Percentiles rank a stretch among this genome's conserved stretches.
These are phyloP conservation scores for Dissophora ornata DNA, from an alignment of 192 early-diverging fungal species.

Conservation along the genomic window DNA sequence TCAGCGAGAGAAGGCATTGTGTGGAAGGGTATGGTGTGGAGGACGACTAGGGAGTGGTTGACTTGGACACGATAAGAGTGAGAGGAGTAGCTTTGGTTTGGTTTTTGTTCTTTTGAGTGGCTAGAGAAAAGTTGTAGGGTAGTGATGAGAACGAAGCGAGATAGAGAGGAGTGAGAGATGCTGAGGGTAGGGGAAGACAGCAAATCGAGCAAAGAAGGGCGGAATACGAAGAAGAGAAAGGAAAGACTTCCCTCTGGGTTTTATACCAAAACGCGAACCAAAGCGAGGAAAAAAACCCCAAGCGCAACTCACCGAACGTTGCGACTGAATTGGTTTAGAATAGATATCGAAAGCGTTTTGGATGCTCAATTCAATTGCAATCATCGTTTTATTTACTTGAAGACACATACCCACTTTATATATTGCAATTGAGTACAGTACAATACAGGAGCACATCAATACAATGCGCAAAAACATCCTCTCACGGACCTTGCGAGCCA, in stretches of 20 bases:
- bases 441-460: no score
- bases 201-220: background rate
- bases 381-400: background rate
- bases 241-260: conserved; percentile 2
- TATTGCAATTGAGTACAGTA: no score
- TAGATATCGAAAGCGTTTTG: background rate
- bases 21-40: background rate
- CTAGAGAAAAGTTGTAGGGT: background rate
- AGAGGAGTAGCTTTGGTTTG: background rate
- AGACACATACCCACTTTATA: background rate
- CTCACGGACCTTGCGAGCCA: no score
- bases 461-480: no score
- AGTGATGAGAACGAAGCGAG: background rate
- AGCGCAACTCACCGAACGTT: conserved; percentile 4
- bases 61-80: background rate
- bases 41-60: background rate
- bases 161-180: conserved; percentile 4
- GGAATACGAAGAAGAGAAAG: conserved; percentile 8
- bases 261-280: conserved; percentile 10
- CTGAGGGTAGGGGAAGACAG: background rate
- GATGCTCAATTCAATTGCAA: background rate
- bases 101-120: no score
- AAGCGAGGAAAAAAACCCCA: no score
- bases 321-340: conserved; percentile 8
- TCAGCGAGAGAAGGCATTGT: conserved; percentile 47